These are phyloP conservation scores for Xerocomus minutiporus DNA, from an alignment of 1,284 basidiomycete genomes.

Conservation along the genomic window DNA sequence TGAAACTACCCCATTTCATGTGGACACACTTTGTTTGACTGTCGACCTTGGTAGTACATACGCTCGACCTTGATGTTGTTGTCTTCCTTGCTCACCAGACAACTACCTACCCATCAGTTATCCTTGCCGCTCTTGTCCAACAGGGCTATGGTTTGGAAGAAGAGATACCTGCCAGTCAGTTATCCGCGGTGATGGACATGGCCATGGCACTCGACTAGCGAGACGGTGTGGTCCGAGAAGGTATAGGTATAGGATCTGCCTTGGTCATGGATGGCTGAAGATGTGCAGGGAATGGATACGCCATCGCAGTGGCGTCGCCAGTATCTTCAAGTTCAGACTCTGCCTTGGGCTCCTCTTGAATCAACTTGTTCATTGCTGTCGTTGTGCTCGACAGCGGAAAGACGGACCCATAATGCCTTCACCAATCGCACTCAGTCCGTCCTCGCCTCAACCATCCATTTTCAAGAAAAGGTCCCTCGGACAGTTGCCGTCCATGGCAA, in stretches of 20 bases:
- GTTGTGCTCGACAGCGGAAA: conserved; percentile 2
- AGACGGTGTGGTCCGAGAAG: conserved; percentile 27
- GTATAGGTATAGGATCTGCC: conserved; percentile 32
- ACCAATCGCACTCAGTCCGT: conserved; percentile 45
- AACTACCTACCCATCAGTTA: too few species aligned
- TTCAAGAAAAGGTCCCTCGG: conserved; percentile 58
- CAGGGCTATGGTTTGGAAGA: too few species aligned
- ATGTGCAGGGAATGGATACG: conserved; percentile 31
- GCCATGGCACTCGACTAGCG: conserved; percentile 28
- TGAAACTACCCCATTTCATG: too few species aligned
- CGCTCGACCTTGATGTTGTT: too few species aligned
- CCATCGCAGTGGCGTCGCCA: conserved; percentile 11
- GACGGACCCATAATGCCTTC: conserved; percentile 40
- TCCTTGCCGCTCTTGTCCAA: too few species aligned
- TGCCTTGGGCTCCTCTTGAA: neutral
- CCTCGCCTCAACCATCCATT: conserved; percentile 49
- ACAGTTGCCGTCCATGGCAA: conserved; percentile 13
- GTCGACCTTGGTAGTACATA: too few species aligned
- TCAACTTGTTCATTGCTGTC: conserved; percentile 5
- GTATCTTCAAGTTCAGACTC: too few species aligned
- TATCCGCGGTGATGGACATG: conserved; percentile 29
- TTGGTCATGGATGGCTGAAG: conserved; percentile 26
- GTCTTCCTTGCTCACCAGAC: too few species aligned
- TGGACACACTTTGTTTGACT: too few species aligned
- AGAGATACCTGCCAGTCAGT: conserved; percentile 20